A percentile compares a stretch with the other conserved stretches of the same genome.
These are phyloP conservation scores for Arthroderma sp. DNA, from an alignment of 2,329 filamentous ascomycete species.

Conservation along the genomic window DNA sequence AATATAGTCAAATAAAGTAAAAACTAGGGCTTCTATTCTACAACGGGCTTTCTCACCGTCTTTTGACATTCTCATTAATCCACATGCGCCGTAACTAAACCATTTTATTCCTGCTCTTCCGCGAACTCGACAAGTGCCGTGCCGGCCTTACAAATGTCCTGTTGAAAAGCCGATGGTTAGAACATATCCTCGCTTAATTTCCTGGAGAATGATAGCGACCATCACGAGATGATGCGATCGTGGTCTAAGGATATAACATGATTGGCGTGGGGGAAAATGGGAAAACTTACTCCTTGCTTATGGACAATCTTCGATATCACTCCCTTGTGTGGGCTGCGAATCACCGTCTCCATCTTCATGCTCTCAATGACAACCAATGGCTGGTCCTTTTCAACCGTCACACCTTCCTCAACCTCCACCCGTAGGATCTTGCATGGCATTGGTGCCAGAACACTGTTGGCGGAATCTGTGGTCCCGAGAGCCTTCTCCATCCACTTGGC, in stretches of 20 bases:
- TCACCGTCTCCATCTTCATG: constrained; percentile 84
- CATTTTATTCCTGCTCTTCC: constrained; percentile 5
- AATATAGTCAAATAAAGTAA: too few relatives aligned
- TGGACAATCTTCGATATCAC: constrained; percentile 60
- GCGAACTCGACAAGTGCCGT: constrained; percentile 64
- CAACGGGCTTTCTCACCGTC: neutral
- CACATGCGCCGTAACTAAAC: too few relatives aligned
- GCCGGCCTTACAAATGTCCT: constrained; percentile 69
- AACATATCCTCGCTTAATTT: neutral
- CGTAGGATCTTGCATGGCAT: constrained; percentile 96
- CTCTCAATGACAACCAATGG: constrained; percentile 82
- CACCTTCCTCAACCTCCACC: constrained; percentile 74
- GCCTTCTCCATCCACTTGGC: constrained; percentile 81
- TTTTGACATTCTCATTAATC: neutral
- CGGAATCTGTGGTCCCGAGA: constrained; percentile 64
- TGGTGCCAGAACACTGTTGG: constrained; percentile 74
- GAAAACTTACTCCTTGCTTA: constrained; percentile 52
- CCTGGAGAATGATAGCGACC: neutral
- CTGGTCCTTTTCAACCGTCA: constrained; percentile 71
- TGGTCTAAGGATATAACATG: constrained; percentile 10
- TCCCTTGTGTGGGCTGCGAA: constrained; percentile 61
- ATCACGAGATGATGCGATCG: neutral
- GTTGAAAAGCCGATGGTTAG: neutral
- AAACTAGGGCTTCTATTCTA: neutral
- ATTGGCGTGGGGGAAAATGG: neutral